Evolutionary conservation across 78 protist species (phyloP), one percentile per base, ranked within the genome.

Genomic region (Dictyostelium firmibasis): DNA sequence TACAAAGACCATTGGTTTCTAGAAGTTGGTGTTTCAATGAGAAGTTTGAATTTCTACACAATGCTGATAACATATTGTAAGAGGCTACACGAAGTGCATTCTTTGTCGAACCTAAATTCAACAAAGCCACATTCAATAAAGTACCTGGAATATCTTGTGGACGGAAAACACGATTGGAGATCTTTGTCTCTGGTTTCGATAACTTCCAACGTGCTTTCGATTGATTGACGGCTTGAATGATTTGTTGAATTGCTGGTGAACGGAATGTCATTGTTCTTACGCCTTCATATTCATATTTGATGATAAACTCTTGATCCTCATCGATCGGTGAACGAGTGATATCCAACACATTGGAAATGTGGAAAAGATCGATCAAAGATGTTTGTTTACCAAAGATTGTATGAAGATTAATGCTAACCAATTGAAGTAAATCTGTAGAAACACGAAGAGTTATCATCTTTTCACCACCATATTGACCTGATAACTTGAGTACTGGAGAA

Each of bases 101-200:
- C 9, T 81, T 53, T n/a, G 83, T 84, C 4, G 53, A 20, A 50
- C 96, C 97, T 18, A 96, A 27, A 70, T 96, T 96, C 41, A 96
- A 93, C 23, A 96, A 82, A 14, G 96, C 97, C 50, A 96, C 96
- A 88, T 96, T 96, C n/a, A 96, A 74, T 4, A 96, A 27, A 10
- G 96, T 96, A 60, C 96, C 97, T 31, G 97, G 97, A 27, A 96
- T 95, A 70, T 94, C 96, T 23, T 81, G 78, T 16, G 97, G 97
- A 27, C 96, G 87, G 76, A 95, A 83, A 4, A 64, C 50, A 60
- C 84, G 83, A 44, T 43, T 72, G 16, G 75, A 36, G 10, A 84
- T 11, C 47, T 62, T 57, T 44, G 31, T 35, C 23, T 94, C 91
- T 11, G 91, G 96, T 47, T 94, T 70, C 18, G 86, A 62, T 44